These are phyloP conservation scores for Saccharomycopsis olivae DNA, from an alignment of 805 yeast genomes.

Conservation along the genomic window DNA sequence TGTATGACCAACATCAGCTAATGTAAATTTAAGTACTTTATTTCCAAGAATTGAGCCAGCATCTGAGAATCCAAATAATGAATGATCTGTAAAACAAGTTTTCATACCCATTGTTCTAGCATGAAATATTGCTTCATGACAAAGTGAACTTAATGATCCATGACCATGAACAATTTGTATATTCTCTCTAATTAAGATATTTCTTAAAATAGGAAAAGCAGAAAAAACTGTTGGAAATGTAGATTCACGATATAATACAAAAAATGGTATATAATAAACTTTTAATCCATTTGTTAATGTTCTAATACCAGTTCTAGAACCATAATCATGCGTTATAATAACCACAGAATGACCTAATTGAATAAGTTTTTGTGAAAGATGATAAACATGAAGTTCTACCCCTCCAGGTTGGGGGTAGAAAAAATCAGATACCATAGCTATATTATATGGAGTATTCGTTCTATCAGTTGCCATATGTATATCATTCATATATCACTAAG, in stretches of 20 bases:
- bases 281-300: slow-evolving; percentile 82
- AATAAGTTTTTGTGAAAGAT: slow-evolving; percentile 73
- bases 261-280: slow-evolving; percentile 81
- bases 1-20: slow-evolving; percentile 81
- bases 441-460: slow-evolving; percentile 21
- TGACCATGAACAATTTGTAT: slow-evolving; percentile 93
- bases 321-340: slow-evolving; percentile 83
- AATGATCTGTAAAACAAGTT: slow-evolving; percentile 93
- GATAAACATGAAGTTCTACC: slow-evolving; percentile 90
- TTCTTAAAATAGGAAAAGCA: slow-evolving; percentile 74
- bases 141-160: slow-evolving; percentile 76
- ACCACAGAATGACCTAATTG: slow-evolving; percentile 77
- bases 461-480: too few species aligned
- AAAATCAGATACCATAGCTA: slow-evolving; percentile 83
- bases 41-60: slow-evolving; percentile 77
- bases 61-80: slow-evolving; percentile 87
- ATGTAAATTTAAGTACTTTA: slow-evolving; percentile 71
- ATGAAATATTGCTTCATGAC: slow-evolving; percentile 88
- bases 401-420: slow-evolving; percentile 99
- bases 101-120: slow-evolving; percentile 86
- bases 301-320: slow-evolving; percentile 72
- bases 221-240: slow-evolving; percentile 86
- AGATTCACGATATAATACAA: slow-evolving; percentile 71
- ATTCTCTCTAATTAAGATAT: slow-evolving; percentile 74
- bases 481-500: too few species aligned